Percentiles rank a stretch among this genome's conserved stretches.
Conservation (phyloP, 2,329 filamentous ascomycete species). For the Cadophora luteo-olivacea region DNA sequence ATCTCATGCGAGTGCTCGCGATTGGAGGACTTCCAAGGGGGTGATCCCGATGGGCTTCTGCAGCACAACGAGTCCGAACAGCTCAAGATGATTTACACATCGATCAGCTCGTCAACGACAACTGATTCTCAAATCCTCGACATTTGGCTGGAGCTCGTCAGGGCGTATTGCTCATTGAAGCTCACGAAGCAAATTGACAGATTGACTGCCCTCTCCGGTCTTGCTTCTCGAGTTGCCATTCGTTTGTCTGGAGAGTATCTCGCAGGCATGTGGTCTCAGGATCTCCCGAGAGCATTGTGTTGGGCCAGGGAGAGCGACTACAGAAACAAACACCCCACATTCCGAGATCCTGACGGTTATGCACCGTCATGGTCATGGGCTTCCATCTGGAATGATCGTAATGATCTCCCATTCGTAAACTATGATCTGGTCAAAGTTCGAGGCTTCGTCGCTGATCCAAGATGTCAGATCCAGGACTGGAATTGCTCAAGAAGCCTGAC, state of each 20-base stretch:
- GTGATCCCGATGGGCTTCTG: not conserved
- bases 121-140: not conserved
- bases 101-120: not conserved
- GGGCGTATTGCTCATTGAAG: not conserved
- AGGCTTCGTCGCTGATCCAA: not conserved
- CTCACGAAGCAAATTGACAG: constrained; percentile 1
- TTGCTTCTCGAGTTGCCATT: not conserved
- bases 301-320: not conserved
- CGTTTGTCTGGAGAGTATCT: not conserved
- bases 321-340: not conserved
- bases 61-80: not conserved
- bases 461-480: not conserved
- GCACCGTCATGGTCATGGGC: constrained; percentile 22
- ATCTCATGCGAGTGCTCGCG: constrained; percentile 7
- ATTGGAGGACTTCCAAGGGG: not conserved
- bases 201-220: constrained; percentile 13
- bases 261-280: constrained; percentile 9
- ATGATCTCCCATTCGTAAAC: not conserved
- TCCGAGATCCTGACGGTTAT: not conserved
- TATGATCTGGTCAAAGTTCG: not conserved
- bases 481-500: not conserved
- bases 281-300: not conserved
- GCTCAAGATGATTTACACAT: constrained; percentile 1
- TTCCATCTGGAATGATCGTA: constrained; percentile 3
- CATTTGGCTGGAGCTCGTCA: constrained; percentile 3